Evolutionary conservation across 2,329 filamentous ascomycete species (phyloP), one percentile per base, ranked within the genome.

Genomic region (Pestalotiopsis sp.): DNA sequence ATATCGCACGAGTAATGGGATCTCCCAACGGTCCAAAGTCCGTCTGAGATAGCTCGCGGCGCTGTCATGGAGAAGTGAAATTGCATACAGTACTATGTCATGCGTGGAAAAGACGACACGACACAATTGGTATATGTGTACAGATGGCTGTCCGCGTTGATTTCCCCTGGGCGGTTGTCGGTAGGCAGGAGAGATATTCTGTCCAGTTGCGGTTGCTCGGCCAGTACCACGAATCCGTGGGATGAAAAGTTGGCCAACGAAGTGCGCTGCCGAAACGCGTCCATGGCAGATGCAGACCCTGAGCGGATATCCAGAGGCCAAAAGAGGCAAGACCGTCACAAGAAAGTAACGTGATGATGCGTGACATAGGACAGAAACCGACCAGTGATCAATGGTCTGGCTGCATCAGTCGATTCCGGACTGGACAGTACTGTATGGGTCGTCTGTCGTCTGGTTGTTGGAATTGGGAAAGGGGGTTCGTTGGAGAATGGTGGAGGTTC

Each of bases 401-500:
- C 20, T 17, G 13, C 14, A 20, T 17, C 49, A 56, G 49, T 56
- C 14, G 20, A 56, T 20, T 17, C 20, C 49, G 14, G 49, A 56
- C 49, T 56, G 20, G n/a, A 13, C 38, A 52, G 62, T 52, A 39
- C 14, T 36, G 31, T 36, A 36, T 36, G 31, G 31, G 27, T 39
- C 7, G 39, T 38, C 23, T 13, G 56, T 57, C 17, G 49, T 56
- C 20, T 20, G 25, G 49, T 45, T 23, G 52, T 57, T 56, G 7
- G 14, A 25, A 49, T 23, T 56, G 4, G 49, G 45, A 27, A 49
- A 56, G 27, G 56, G 64, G 64, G 64, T 27, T 66, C 31, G 20
- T n/a, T 66, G 64, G 64, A 60, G 64, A 60, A 59, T 66, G 64
- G 64, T 66, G 64, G 64, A 66, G 52, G 64, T 45, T 56, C 64